phyloP scores from a whole-genome alignment of 164 flowering plant species.

The Chloranthus sessilifolius region DNA sequence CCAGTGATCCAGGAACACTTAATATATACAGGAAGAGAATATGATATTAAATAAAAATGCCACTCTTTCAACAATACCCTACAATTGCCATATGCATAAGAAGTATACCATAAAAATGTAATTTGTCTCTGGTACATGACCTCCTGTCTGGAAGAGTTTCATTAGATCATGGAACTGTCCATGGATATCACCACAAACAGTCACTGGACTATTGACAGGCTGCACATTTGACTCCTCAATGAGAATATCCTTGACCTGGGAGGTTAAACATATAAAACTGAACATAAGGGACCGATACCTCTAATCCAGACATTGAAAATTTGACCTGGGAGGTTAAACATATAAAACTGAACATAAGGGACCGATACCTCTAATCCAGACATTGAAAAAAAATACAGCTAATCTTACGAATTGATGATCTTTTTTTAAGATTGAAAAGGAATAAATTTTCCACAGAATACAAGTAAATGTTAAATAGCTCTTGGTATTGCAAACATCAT shows the following conservation, averaged over 20 bases:
- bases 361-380: no score
- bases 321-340: no score
- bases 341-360: no score
- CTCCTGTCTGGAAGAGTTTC: conserved; percentile 97
- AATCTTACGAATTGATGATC: no score
- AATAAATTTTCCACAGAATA: no score
- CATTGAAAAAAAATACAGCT: no score
- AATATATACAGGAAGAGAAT: conserved; percentile 1
- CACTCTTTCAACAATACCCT: no score
- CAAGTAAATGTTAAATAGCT: no score
- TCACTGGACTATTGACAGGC: conserved; percentile 97
- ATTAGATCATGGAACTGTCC: conserved; percentile 97
- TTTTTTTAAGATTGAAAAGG: no score
- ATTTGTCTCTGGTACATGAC: conserved; percentile 97
- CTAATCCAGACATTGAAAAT: no score
- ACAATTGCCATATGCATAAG: background rate
- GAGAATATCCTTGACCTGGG: conserved; percentile 93
- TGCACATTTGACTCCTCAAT: conserved; percentile 99
- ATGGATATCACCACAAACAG: conserved; percentile 97
- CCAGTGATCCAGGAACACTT: conserved; percentile 8
- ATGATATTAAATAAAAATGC: background rate
- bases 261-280: background rate
- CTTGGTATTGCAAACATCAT: no score
- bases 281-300: no score
- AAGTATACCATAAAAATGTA: conserved; percentile 85